Base-by-base conservation (phyloP, 306 rosid species). In the Aeschynomene evenia region DNA sequence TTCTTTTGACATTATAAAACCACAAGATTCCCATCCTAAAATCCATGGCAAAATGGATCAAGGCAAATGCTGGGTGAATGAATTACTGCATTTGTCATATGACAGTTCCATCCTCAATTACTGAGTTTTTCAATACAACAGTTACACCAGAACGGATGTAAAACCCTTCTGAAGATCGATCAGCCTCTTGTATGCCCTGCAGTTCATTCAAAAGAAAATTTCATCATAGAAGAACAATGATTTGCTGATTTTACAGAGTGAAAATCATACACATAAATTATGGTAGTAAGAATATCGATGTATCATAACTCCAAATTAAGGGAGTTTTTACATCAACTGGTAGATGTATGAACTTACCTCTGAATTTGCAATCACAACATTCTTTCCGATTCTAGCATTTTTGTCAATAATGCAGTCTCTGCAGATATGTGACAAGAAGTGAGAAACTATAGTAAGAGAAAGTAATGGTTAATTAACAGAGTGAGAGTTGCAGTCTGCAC, bases 401-500 rank as follows among this genome's bases (percentile, higher is more conserved):
- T 93, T 90, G 89, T 90, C 98, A 59, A 93, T 93, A 65, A 93
- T 93, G 76, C 97, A 93, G 28, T 78, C 86, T 63, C 98, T 93
- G 87, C 85, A 81, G 36, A 78, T 21, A 63, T 42, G 62, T 18
- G 49, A 46, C 37, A 70, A 55, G 42, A 65, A 73, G 53, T 59
- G 70, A 59, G 72, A 72, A 52, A 40, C 64, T 16, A 15, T 34
- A 75, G 49, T 10, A 56, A 67, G 24, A 70, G 46, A 28, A 69
- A 67, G 34, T 34, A 65, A 39, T 60, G 59, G 39, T 14, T 52
- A 50, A 20, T 14, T 52, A 50, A 20, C 51, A 49, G 28, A 77
- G 50, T 59, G 21, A 49, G 56, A 57, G 63, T 39, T 22, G 55
- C 33, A 53, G 59, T 71, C 65, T 65, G 15, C 80, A 90, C 97